Evolutionary conservation across 768 basidiomycete genomes (phyloP).

Genomic region (Pholiota microspora): DNA sequence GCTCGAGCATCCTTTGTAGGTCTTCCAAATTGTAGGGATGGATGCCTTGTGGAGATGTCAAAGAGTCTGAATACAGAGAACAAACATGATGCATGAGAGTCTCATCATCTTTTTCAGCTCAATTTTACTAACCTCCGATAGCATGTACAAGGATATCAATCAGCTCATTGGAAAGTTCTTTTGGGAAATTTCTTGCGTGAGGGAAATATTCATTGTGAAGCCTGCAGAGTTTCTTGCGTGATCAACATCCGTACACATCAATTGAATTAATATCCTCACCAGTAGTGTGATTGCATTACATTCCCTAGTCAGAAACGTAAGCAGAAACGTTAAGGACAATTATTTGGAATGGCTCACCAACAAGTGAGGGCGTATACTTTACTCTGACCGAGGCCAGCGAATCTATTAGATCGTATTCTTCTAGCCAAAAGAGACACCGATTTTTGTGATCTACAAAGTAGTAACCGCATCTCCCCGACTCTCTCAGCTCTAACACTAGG

Average conservation of each 20-base stretch:
- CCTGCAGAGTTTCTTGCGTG: constrained; percentile 17
- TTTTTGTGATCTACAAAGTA: not conserved
- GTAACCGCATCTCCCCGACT: not conserved
- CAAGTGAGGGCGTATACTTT: not conserved
- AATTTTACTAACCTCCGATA: constrained; percentile 24
- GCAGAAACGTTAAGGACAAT: not conserved
- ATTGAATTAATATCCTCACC: no score
- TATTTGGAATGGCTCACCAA: not conserved
- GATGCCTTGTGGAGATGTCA: constrained; percentile 7
- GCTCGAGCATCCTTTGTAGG: constrained; percentile 25
- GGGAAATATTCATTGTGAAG: constrained; percentile 28
- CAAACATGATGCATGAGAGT: not conserved
- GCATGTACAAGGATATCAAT: constrained; percentile 28
- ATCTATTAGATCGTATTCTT: not conserved
- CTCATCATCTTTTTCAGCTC: not conserved
- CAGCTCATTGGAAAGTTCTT: constrained; percentile 24
- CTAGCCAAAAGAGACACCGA: not conserved
- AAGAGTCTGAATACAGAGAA: constrained; percentile 4
- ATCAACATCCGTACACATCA: not conserved
- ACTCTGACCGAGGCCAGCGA: not conserved
- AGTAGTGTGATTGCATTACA: constrained; percentile 18
- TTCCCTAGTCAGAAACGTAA: constrained; percentile 24
- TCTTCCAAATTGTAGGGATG: constrained; percentile 14
- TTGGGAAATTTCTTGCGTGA: constrained; percentile 15
- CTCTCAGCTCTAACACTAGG: not conserved